These are phyloP conservation scores for Nakataea oryzae DNA, from an alignment of 2,329 filamentous ascomycete genomes.

Conservation along the genomic window DNA sequence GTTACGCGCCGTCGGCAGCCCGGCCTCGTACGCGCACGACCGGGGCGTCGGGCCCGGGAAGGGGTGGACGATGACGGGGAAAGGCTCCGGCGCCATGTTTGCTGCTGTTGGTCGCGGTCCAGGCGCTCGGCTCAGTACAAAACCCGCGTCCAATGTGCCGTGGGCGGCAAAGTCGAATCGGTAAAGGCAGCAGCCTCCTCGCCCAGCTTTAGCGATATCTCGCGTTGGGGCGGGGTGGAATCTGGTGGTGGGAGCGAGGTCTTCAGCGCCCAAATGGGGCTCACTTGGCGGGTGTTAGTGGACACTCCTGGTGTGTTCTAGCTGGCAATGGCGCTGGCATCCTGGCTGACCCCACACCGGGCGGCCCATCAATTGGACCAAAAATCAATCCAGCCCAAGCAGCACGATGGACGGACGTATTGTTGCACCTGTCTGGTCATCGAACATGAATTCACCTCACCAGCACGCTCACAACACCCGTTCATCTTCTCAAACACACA, in stretches of 20 bases:
- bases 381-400: too few relatives aligned
- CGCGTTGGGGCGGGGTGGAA: too few relatives aligned
- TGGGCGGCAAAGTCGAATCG: too few relatives aligned
- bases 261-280: not conserved
- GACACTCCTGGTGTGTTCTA: not conserved
- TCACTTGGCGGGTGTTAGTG: not conserved
- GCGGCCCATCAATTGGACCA: too few relatives aligned
- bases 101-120: too few relatives aligned
- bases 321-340: too few relatives aligned
- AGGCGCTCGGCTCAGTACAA: too few relatives aligned
- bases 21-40: slow-evolving; percentile 15
- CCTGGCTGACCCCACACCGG: too few relatives aligned
- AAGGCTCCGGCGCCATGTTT: slow-evolving; percentile 3
- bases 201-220: too few relatives aligned
- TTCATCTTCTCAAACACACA: not conserved
- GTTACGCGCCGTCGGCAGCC: slow-evolving; percentile 24
- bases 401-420: too few relatives aligned
- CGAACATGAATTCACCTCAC: not conserved
- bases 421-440: not conserved
- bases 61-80: slow-evolving; percentile 15
- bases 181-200: too few relatives aligned
- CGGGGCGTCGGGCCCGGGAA: slow-evolving; percentile 12
- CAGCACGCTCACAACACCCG: not conserved
- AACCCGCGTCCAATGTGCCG: too few relatives aligned
- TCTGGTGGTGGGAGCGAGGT: not conserved